Conservation (phyloP, 495 filamentous ascomycete species). For the Chlorociboria aeruginascens region DNA sequence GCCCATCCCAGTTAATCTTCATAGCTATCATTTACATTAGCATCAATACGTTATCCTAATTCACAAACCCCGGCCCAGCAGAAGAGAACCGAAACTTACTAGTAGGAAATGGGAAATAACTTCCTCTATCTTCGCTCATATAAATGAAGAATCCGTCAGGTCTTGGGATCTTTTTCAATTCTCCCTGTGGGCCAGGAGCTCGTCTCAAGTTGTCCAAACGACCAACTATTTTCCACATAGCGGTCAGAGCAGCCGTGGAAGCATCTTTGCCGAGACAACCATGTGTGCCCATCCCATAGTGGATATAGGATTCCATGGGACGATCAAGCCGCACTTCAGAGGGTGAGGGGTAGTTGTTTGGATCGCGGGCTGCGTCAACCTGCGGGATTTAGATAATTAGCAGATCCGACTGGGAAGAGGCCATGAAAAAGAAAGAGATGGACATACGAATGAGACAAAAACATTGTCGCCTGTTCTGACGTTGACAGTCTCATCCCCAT, state of each 20-base stretch:
- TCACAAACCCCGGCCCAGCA: not conserved
- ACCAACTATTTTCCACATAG: constrained; percentile 40
- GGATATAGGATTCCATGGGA: constrained; percentile 54
- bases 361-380: constrained; percentile 30
- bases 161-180: constrained; percentile 57
- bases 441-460: constrained; percentile 40
- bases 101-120: constrained; percentile 61
- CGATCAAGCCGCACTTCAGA: constrained; percentile 52
- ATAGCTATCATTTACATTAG: not conserved
- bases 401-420: no score
- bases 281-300: constrained; percentile 53
- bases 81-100: constrained; percentile 13
- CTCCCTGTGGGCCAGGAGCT: constrained; percentile 43
- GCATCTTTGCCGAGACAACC: constrained; percentile 47
- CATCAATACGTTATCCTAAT: not conserved
- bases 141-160: constrained; percentile 53
- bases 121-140: constrained; percentile 60
- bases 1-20: not conserved
- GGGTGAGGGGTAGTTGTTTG: constrained; percentile 52
- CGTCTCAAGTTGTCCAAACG: constrained; percentile 24
- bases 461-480: constrained; percentile 30
- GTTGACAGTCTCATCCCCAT: constrained; percentile 33
- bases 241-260: constrained; percentile 47
- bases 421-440: not conserved
- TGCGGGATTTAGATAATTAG: not conserved